Evolutionary conservation across 768 basidiomycete species (phyloP).

Genomic region (Termitomyces sp.): DNA sequence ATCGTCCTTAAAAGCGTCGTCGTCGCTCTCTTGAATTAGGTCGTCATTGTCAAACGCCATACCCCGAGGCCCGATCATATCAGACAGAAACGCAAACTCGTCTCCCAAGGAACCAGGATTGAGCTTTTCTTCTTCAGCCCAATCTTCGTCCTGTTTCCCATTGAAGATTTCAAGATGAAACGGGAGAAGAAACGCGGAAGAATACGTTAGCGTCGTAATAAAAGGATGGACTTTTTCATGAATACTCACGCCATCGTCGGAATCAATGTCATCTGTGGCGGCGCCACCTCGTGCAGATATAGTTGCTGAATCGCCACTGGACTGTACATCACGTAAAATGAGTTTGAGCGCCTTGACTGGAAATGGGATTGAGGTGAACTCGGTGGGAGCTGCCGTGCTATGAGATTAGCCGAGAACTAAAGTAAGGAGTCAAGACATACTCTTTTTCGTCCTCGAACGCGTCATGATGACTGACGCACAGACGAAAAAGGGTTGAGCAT

Average conservation of each 20-base stretch:
- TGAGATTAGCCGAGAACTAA: slow-evolving; percentile 11
- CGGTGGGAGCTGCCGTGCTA: slow-evolving; percentile 61
- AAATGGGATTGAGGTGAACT: slow-evolving; percentile 85
- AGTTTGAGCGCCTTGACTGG: slow-evolving; percentile 91
- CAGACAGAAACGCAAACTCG: slow-evolving; percentile 82
- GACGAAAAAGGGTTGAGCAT: slow-evolving; percentile 18
- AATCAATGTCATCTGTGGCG: slow-evolving; percentile 51
- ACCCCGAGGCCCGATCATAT: slow-evolving; percentile 72
- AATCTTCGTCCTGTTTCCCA: slow-evolving; percentile 70
- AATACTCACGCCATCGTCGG: slow-evolving; percentile 70
- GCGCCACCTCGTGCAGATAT: slow-evolving; percentile 46
- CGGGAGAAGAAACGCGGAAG: background rate
- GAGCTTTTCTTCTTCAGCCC: slow-evolving; percentile 82
- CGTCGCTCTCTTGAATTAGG: slow-evolving; percentile 66
- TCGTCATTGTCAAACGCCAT: slow-evolving; percentile 76
- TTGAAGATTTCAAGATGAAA: background rate
- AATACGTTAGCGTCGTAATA: slow-evolving; percentile 2
- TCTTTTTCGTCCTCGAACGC: slow-evolving; percentile 80
- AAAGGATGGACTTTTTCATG: background rate
- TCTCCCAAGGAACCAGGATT: slow-evolving; percentile 58
- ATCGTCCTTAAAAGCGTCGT: slow-evolving; percentile 87
- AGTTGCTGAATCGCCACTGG: slow-evolving; percentile 68
- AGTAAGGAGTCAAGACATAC: slow-evolving; percentile 40
- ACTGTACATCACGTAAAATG: slow-evolving; percentile 77
- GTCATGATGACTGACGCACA: slow-evolving; percentile 87